Percentiles rank a stretch among this genome's conserved stretches.
phyloP scores from a whole-genome alignment of 345 rosid species.

The Boechera divaricarpa region DNA sequence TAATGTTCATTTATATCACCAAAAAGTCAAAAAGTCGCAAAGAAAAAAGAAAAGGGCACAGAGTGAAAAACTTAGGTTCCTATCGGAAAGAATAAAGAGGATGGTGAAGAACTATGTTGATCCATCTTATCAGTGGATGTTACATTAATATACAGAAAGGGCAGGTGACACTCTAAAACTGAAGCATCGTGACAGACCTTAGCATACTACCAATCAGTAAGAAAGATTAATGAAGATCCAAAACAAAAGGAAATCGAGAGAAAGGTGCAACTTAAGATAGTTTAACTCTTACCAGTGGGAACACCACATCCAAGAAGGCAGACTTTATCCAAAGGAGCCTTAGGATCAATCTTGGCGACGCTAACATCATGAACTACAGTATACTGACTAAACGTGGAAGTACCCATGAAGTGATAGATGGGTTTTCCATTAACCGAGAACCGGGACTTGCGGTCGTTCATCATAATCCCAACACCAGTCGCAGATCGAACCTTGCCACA shows the following conservation, averaged over 20 bases:
- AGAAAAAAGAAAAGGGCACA: not conserved
- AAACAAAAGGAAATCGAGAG: not conserved
- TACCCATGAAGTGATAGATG: conserved; percentile 97
- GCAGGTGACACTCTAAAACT: not conserved
- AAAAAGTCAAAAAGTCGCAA: conserved; percentile 2
- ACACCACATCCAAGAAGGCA: conserved; percentile 99
- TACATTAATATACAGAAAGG: not conserved
- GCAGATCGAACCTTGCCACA: conserved; percentile 93
- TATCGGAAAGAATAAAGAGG: not conserved
- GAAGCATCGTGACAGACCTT: not conserved
- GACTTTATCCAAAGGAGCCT: conserved; percentile 96
- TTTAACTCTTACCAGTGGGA: conserved; percentile 72
- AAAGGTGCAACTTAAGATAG: not conserved
- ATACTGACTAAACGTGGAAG: conserved; percentile 97
- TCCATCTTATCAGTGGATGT: conserved; percentile 8
- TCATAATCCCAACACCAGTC: conserved; percentile 96
- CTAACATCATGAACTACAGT: conserved; percentile 98
- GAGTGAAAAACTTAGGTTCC: not conserved
- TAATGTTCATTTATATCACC: not conserved
- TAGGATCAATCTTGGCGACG: conserved; percentile 90
- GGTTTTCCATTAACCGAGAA: conserved; percentile 90
- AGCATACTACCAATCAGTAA: not conserved
- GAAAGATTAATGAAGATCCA: not conserved
- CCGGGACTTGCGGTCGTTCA: conserved; percentile 85
- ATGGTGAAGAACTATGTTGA: not conserved